Evolutionary conservation across 179 eudicot species (phyloP).

Genomic region (Corrigiola litoralis): DNA sequence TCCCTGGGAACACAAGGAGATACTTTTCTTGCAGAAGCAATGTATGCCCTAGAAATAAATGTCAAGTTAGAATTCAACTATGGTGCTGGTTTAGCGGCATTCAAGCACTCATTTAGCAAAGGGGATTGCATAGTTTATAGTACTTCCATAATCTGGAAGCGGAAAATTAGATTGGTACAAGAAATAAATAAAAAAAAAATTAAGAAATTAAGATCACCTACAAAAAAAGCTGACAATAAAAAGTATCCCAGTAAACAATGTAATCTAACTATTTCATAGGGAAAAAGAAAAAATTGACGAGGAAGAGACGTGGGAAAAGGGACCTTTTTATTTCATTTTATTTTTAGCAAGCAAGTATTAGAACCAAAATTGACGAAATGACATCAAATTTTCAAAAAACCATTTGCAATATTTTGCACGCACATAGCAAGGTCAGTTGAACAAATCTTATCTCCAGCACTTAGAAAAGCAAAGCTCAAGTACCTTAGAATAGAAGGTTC

Average conservation of each 20-base stretch:
- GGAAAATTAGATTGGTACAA: too few species aligned
- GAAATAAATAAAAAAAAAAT: neutral
- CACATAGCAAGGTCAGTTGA: neutral
- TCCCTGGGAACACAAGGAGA: constrained; percentile 81
- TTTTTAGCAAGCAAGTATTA: too few species aligned
- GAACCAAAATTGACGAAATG: too few species aligned
- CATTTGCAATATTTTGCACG: neutral
- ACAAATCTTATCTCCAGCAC: neutral
- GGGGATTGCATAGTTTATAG: neutral
- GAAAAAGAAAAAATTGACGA: too few species aligned
- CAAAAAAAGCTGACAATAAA: neutral
- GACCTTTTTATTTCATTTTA: too few species aligned
- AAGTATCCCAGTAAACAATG: too few species aligned
- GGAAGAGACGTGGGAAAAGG: too few species aligned
- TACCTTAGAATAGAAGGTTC: constrained; percentile 92
- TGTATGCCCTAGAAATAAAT: constrained; percentile 66
- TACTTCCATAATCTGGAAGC: too few species aligned
- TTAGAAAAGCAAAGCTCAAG: constrained; percentile 1
- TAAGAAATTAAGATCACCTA: too few species aligned
- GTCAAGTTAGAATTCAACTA: neutral
- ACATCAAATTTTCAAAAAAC: neutral
- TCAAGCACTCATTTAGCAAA: neutral
- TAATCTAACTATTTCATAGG: too few species aligned
- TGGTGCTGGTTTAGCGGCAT: neutral
- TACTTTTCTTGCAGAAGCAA: constrained; percentile 83